phyloP scores from a whole-genome alignment of 2,329 filamentous ascomycete genomes.

The Myriosclerotinia duriaeana region DNA sequence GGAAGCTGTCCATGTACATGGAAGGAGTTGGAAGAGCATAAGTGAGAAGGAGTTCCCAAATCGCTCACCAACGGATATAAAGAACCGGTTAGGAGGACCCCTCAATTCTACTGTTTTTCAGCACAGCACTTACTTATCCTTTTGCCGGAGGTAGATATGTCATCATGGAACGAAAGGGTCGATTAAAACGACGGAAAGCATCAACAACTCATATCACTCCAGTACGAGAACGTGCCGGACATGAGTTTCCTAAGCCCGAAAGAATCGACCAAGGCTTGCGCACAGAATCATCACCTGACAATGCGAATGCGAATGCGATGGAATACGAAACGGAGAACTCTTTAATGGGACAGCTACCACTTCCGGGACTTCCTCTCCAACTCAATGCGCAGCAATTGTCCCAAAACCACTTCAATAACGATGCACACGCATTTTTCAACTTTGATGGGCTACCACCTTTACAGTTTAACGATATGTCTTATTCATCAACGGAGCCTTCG shows the following conservation, averaged over 20 bases:
- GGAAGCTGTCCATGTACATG: slow-evolving; percentile 14
- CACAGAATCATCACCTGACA: slow-evolving; percentile 17
- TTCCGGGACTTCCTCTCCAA: slow-evolving; percentile 9
- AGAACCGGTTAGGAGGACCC: slow-evolving; percentile 14
- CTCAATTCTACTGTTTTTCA: background rate
- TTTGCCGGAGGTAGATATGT: slow-evolving; percentile 16
- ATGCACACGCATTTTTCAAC: slow-evolving; percentile 10
- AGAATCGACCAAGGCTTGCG: slow-evolving; percentile 11
- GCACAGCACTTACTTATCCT: slow-evolving; percentile 3
- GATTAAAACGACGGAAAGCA: slow-evolving; percentile 16
- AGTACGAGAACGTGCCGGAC: slow-evolving; percentile 9
- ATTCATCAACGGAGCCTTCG: slow-evolving; percentile 16
- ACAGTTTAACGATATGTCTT: slow-evolving; percentile 18
- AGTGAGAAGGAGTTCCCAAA: slow-evolving; percentile 20
- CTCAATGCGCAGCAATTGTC: slow-evolving; percentile 5
- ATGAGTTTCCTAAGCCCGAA: background rate
- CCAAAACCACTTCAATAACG: slow-evolving; percentile 7
- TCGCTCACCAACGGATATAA: slow-evolving; percentile 18
- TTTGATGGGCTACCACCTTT: slow-evolving; percentile 17
- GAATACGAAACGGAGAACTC: slow-evolving; percentile 14
- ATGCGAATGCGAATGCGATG: background rate
- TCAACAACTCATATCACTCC: slow-evolving; percentile 5
- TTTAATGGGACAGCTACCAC: slow-evolving; percentile 13
- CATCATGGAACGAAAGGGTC: slow-evolving; percentile 17
- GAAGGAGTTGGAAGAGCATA: slow-evolving; percentile 22